A percentile compares a stretch with the other conserved stretches of the same genome.
Conservation (phyloP, 2,329 filamentous ascomycete species). For the Capronia epimyces region DNA sequence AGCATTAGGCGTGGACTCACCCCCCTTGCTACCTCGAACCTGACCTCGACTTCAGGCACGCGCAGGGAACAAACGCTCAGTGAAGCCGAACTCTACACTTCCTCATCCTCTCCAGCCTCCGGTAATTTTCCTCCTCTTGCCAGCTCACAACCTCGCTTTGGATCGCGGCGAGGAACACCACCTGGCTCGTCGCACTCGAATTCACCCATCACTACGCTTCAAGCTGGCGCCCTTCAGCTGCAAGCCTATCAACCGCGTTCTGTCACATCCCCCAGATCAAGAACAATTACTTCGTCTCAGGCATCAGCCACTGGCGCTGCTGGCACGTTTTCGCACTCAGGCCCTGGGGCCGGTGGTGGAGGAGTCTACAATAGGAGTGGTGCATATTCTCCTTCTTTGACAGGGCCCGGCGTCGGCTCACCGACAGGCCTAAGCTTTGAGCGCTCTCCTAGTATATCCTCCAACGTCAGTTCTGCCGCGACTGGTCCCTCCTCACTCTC, state of each 20-base stretch:
- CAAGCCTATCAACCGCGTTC: slow-evolving; percentile 37
- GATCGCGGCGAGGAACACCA: slow-evolving; percentile 16
- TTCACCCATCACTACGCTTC: slow-evolving; percentile 51
- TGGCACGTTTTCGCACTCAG: slow-evolving; percentile 45
- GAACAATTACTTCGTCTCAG: slow-evolving; percentile 51
- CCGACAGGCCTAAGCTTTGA: slow-evolving; percentile 39
- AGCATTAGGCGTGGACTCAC: slow-evolving; percentile 53
- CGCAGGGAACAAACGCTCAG: slow-evolving; percentile 13
- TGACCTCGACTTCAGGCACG: slow-evolving; percentile 33
- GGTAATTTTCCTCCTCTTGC: slow-evolving; percentile 17
- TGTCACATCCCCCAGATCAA: slow-evolving; percentile 52
- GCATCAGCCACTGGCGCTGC: slow-evolving; percentile 52
- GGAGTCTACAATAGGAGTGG: slow-evolving; percentile 51
- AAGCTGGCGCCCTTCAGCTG: slow-evolving; percentile 50
- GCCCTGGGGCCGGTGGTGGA: slow-evolving; percentile 48
- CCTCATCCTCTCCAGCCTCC: slow-evolving; percentile 13
- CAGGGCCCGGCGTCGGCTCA: slow-evolving; percentile 51
- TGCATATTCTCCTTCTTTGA: slow-evolving; percentile 54
- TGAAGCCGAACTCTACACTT: slow-evolving; percentile 12
- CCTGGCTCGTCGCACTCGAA: slow-evolving; percentile 31
- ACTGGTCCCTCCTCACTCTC: slow-evolving; percentile 61
- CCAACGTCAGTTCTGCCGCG: slow-evolving; percentile 38
- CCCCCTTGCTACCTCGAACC: slow-evolving; percentile 52
- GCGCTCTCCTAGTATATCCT: slow-evolving; percentile 17
- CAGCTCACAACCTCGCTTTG: slow-evolving; percentile 13